These are phyloP conservation scores for Exophiala sp. DNA, from an alignment of 2,329 filamentous ascomycete species.

Conservation along the genomic window DNA sequence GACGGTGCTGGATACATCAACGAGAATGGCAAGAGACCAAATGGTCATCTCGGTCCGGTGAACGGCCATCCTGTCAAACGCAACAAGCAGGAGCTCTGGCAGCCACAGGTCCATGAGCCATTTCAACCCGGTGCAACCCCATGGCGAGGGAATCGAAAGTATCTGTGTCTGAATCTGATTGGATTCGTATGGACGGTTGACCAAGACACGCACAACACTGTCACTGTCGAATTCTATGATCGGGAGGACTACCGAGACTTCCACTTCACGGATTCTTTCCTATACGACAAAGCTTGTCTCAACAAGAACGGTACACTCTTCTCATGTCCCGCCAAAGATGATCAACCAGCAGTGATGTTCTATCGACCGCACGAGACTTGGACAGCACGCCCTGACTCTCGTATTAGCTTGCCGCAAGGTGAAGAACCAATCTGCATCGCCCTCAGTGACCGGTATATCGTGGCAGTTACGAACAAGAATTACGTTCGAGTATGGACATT, in stretches of 20 bases:
- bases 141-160: slow-evolving; percentile 90
- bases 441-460: slow-evolving; percentile 84
- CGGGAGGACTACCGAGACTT: slow-evolving; percentile 88
- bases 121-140: slow-evolving; percentile 95
- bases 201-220: slow-evolving; percentile 87
- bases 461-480: slow-evolving; percentile 78
- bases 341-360: slow-evolving; percentile 74
- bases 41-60: slow-evolving; percentile 44
- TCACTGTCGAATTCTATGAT: slow-evolving; percentile 97
- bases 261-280: slow-evolving; percentile 93
- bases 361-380: slow-evolving; percentile 96
- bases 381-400: slow-evolving; percentile 88
- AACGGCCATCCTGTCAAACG: slow-evolving; percentile 51
- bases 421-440: slow-evolving; percentile 86
- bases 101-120: slow-evolving; percentile 71
- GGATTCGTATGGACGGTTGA: slow-evolving; percentile 97
- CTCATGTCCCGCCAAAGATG: slow-evolving; percentile 45
- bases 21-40: slow-evolving; percentile 60
- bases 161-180: slow-evolving; percentile 87
- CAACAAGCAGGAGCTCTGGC: slow-evolving; percentile 45
- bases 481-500: slow-evolving; percentile 92
- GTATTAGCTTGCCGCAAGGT: slow-evolving; percentile 79
- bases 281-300: slow-evolving; percentile 94
- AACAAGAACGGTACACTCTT: slow-evolving; percentile 45
- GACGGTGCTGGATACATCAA: slow-evolving; percentile 87